A percentile compares a stretch with the other conserved stretches of the same genome.
Evolutionary conservation across 179 eudicot species (phyloP).

Genomic region (Camellia oleifera): DNA sequence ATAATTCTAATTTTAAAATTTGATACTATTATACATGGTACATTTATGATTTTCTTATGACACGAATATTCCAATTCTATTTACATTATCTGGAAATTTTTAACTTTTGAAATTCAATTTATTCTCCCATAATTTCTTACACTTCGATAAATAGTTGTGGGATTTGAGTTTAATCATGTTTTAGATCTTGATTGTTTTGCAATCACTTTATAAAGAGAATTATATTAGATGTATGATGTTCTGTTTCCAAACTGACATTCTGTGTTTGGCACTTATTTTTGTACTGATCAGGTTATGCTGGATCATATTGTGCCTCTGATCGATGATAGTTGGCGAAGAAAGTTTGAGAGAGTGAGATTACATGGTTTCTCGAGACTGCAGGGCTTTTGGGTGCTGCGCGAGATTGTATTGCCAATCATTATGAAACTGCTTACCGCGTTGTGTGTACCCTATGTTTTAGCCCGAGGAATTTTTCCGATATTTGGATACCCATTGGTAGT

Average conservation of each 20-base stretch:
- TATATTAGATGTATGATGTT: background rate
- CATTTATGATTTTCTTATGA: background rate
- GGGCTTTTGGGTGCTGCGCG: slow-evolving; percentile 86
- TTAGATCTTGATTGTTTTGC: background rate
- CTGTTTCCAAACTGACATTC: background rate
- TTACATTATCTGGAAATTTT: background rate
- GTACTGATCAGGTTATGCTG: slow-evolving; percentile 68
- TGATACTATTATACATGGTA: background rate
- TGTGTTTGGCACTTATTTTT: background rate
- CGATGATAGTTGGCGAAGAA: slow-evolving; percentile 82
- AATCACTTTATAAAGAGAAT: background rate
- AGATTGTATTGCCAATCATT: slow-evolving; percentile 75
- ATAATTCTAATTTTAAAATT: too few relatives aligned
- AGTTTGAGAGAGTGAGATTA: slow-evolving; percentile 92
- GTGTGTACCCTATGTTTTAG: slow-evolving; percentile 89
- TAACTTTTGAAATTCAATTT: background rate
- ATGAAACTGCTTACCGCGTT: slow-evolving; percentile 88
- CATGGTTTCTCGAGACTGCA: slow-evolving; percentile 92
- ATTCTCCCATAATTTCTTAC: background rate
- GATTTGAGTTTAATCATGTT: background rate
- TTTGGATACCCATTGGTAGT: slow-evolving; percentile 82
- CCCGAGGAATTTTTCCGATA: slow-evolving; percentile 80
- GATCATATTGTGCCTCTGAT: slow-evolving; percentile 85
- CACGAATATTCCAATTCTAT: background rate
- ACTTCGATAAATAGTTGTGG: background rate